Conservation (phyloP, 805 yeast species). For the Wickerhamomyces mucosus region DNA sequence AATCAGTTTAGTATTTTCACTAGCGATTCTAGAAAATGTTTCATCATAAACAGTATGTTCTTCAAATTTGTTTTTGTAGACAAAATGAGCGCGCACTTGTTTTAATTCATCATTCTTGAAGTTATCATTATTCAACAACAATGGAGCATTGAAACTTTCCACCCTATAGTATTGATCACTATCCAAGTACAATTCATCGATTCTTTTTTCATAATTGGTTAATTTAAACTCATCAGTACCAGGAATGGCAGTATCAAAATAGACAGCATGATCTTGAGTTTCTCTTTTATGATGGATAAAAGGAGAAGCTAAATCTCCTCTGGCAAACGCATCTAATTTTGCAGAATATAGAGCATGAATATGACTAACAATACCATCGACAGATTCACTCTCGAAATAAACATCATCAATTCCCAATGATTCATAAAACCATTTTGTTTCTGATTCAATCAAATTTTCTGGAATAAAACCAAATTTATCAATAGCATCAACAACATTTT, state of each 20-base stretch:
- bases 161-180: slow-evolving; percentile 47
- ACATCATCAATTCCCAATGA: slow-evolving; percentile 85
- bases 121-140: slow-evolving; percentile 29
- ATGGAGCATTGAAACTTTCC: slow-evolving; percentile 69
- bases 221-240: slow-evolving; percentile 33
- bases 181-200: slow-evolving; percentile 77
- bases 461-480: slow-evolving; percentile 88
- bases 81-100: slow-evolving; percentile 65
- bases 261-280: slow-evolving; percentile 80
- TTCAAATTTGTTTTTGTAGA: slow-evolving; percentile 60
- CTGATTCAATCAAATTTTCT: slow-evolving; percentile 72
- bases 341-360: slow-evolving; percentile 88
- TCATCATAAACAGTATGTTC: slow-evolving; percentile 58
- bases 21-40: slow-evolving; percentile 68
- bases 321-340: slow-evolving; percentile 79
- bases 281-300: slow-evolving; percentile 75
- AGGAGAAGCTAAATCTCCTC: slow-evolving; percentile 42
- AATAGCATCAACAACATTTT: slow-evolving; percentile 68
- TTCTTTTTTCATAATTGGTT: slow-evolving; percentile 56
- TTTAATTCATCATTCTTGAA: slow-evolving; percentile 23
- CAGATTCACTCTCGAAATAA: slow-evolving; percentile 79
- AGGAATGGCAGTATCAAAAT: slow-evolving; percentile 64
- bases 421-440: slow-evolving; percentile 84
- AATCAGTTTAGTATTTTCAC: slow-evolving; percentile 67
- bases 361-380: slow-evolving; percentile 71